Percentiles rank a stretch among this genome's conserved stretches.
Evolutionary conservation across 225 moss, liverwort and hornwort genomes (phyloP).

Genomic region (Bryoerythrophyllum caledonicum): DNA sequence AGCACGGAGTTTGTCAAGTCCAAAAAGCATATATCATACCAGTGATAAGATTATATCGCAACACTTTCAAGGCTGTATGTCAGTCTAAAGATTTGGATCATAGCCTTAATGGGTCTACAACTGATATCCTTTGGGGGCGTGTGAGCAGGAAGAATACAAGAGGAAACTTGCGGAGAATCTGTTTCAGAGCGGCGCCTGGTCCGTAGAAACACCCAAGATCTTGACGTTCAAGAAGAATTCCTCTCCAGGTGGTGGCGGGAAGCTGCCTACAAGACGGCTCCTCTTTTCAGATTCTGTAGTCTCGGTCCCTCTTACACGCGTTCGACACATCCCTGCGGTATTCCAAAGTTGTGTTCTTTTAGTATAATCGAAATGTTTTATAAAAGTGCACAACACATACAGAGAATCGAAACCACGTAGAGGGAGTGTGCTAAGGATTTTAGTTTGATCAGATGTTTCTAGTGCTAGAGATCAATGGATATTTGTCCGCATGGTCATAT

Average conservation of each 20-base stretch:
- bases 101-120: background rate
- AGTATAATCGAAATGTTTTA: background rate
- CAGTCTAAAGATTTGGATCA: background rate
- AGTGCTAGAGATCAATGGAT: background rate
- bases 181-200: slow-evolving; percentile 52
- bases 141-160: slow-evolving; percentile 88
- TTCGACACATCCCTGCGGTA: slow-evolving; percentile 77
- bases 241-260: slow-evolving; percentile 29
- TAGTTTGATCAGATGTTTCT: background rate
- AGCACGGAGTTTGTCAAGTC: background rate
- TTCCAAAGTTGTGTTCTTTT: background rate
- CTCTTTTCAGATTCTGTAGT: slow-evolving; percentile 39
- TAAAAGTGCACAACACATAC: background rate
- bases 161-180: slow-evolving; percentile 75
- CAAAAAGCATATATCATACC: background rate
- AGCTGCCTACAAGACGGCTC: slow-evolving; percentile 35
- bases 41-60: background rate
- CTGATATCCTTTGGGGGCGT: background rate
- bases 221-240: slow-evolving; percentile 66
- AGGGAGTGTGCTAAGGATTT: background rate
- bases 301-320: slow-evolving; percentile 37
- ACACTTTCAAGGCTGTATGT: background rate
- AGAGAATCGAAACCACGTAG: background rate
- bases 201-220: slow-evolving; percentile 57
- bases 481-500: background rate